Percentiles rank a stretch among this genome's conserved stretches.
Evolutionary conservation across 2,329 filamentous ascomycete species (phyloP).

Genomic region (Botrytis deweyae): DNA sequence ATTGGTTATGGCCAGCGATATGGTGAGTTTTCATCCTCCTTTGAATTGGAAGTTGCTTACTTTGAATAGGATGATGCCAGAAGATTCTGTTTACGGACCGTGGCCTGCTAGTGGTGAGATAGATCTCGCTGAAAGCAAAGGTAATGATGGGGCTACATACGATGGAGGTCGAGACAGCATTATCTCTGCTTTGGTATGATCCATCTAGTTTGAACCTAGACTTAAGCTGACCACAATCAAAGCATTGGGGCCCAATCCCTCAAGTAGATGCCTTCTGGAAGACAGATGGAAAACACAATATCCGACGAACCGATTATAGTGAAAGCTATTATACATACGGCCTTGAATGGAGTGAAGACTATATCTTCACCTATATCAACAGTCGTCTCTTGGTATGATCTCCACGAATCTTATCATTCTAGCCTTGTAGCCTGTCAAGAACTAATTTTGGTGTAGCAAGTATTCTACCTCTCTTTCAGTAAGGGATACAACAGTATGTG

Average conservation of each 20-base stretch:
- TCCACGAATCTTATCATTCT: neutral
- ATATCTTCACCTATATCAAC: slow-evolving; percentile 55
- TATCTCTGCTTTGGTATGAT: slow-evolving; percentile 48
- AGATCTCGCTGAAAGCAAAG: slow-evolving; percentile 51
- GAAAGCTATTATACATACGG: slow-evolving; percentile 52
- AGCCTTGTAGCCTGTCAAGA: neutral
- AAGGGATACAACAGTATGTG: slow-evolving; percentile 34
- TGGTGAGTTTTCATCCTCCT: slow-evolving; percentile 21
- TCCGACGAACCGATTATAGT: slow-evolving; percentile 44
- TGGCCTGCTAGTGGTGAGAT: slow-evolving; percentile 56
- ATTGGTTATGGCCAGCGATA: slow-evolving; percentile 56
- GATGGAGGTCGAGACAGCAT: slow-evolving; percentile 46
- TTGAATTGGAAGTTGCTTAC: neutral
- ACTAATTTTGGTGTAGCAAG: slow-evolving; percentile 40
- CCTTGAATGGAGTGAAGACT: slow-evolving; percentile 52
- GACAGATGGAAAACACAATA: slow-evolving; percentile 24
- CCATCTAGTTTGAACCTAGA: neutral
- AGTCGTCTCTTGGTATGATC: slow-evolving; percentile 40
- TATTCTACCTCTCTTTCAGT: slow-evolving; percentile 40
- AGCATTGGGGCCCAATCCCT: slow-evolving; percentile 47
- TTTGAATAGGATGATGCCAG: slow-evolving; percentile 50
- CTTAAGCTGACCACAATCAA: neutral
- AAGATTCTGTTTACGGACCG: slow-evolving; percentile 47
- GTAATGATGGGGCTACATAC: slow-evolving; percentile 45
- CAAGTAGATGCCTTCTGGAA: slow-evolving; percentile 34